These are phyloP conservation scores for Lumnitzera littorea DNA, from an alignment of 345 rosid species.

Conservation along the genomic window DNA sequence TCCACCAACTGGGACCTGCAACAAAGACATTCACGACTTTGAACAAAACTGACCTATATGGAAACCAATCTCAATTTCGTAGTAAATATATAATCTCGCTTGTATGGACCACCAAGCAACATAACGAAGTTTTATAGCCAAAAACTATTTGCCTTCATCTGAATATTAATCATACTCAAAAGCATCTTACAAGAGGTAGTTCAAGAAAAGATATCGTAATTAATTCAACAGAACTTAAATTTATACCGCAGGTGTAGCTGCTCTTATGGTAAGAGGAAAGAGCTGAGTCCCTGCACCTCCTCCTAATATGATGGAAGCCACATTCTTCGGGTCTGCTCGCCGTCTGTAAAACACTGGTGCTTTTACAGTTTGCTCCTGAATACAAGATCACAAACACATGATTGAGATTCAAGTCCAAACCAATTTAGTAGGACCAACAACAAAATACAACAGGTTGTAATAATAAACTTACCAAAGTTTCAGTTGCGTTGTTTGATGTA, in stretches of 20 bases:
- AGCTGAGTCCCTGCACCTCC: constrained; percentile 93
- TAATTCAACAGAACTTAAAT: neutral
- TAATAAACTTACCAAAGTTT: constrained; percentile 41
- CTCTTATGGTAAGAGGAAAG: constrained; percentile 82
- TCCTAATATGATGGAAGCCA: constrained; percentile 84
- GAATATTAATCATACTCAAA: too few species aligned
- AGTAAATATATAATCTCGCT: too few species aligned
- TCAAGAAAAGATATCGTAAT: too few species aligned
- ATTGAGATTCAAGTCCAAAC: neutral
- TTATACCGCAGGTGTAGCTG: constrained; percentile 95
- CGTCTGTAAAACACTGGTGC: constrained; percentile 40
- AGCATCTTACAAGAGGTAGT: too few species aligned
- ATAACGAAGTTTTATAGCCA: too few species aligned
- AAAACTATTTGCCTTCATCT: too few species aligned
- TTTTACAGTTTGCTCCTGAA: constrained; percentile 32
- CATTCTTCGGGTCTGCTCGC: constrained; percentile 73
- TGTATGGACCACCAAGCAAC: too few species aligned
- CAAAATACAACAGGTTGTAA: neutral
- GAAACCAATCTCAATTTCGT: too few species aligned
- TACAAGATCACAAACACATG: constrained; percentile 1
- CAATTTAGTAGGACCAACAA: neutral
- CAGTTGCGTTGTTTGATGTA: constrained; percentile 54
- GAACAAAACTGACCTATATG: too few species aligned
- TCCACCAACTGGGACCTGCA: constrained; percentile 88
- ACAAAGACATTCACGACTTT: neutral